phyloP scores from a whole-genome alignment of 2,329 filamentous ascomycete species.

The Colletotrichum sp. region DNA sequence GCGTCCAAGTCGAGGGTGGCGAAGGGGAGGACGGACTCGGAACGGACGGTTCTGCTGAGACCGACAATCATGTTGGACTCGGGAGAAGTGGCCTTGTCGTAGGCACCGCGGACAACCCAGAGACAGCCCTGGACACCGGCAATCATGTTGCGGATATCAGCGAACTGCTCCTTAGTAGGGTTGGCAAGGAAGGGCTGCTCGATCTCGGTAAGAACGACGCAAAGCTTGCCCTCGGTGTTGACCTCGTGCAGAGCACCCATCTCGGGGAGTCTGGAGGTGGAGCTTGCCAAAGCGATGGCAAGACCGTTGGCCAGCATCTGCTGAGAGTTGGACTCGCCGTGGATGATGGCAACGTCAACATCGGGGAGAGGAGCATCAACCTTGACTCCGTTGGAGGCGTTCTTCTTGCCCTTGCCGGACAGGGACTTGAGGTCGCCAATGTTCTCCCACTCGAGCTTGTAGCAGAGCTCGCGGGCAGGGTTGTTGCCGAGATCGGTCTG shows the following conservation, averaged over 20 bases:
- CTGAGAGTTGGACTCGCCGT: constrained; percentile 21
- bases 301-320: constrained; percentile 18
- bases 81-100: constrained; percentile 37
- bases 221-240: constrained; percentile 28
- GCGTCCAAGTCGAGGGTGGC: constrained; percentile 52
- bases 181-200: constrained; percentile 46
- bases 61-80: constrained; percentile 50
- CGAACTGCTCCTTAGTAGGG: constrained; percentile 42
- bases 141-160: constrained; percentile 38
- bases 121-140: constrained; percentile 38
- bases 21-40: constrained; percentile 48
- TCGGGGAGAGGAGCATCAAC: constrained; percentile 14
- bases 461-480: constrained; percentile 24
- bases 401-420: constrained; percentile 11
- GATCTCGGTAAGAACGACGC: constrained; percentile 49
- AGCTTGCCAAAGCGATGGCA: constrained; percentile 14
- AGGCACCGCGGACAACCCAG: constrained; percentile 46
- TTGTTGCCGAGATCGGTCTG: constrained; percentile 16
- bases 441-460: constrained; percentile 27
- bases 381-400: neutral
- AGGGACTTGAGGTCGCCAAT: constrained; percentile 16
- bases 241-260: constrained; percentile 26
- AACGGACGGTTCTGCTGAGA: constrained; percentile 49
- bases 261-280: constrained; percentile 21
- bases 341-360: constrained; percentile 23